Evolutionary conservation across 768 basidiomycete species (phyloP).

Genomic region (Asterophora parasitica): DNA sequence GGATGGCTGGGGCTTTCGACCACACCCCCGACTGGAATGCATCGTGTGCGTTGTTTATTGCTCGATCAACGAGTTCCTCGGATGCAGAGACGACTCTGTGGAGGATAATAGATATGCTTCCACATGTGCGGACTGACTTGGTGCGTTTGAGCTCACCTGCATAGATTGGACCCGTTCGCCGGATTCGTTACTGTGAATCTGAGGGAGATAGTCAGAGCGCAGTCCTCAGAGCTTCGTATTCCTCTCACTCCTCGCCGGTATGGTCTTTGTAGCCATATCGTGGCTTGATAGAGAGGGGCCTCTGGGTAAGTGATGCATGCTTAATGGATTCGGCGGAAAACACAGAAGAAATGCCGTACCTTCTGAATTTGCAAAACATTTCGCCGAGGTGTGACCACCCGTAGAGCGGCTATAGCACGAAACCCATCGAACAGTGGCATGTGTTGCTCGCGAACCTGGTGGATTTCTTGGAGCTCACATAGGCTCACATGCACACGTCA

Average conservation of each 20-base stretch:
- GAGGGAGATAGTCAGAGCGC: background rate
- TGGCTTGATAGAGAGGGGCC: constrained; percentile 10
- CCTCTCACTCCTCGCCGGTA: constrained; percentile 19
- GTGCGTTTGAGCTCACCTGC: constrained; percentile 43
- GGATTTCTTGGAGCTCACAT: too few species aligned
- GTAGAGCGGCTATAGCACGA: too few species aligned
- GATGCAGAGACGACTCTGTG: constrained; percentile 53
- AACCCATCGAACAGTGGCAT: too few species aligned
- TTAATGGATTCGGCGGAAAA: too few species aligned
- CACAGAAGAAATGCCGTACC: too few species aligned
- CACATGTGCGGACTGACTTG: background rate
- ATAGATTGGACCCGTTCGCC: constrained; percentile 57
- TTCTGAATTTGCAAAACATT: too few species aligned
- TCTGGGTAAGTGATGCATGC: constrained; percentile 5
- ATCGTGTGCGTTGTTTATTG: constrained; percentile 52
- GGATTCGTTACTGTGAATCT: constrained; percentile 62
- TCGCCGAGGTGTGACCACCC: too few species aligned
- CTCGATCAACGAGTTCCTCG: constrained; percentile 41
- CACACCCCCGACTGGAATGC: constrained; percentile 65
- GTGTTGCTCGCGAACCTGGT: too few species aligned
- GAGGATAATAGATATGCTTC: background rate
- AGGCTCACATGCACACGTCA: too few species aligned
- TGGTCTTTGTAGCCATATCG: constrained; percentile 5
- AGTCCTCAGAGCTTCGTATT: background rate
- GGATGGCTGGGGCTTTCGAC: constrained; percentile 55